Evolutionary conservation across 163 green algal species (phyloP), one percentile per base, ranked within the genome.

Genomic region (Trebouxia gelatinosa): DNA sequence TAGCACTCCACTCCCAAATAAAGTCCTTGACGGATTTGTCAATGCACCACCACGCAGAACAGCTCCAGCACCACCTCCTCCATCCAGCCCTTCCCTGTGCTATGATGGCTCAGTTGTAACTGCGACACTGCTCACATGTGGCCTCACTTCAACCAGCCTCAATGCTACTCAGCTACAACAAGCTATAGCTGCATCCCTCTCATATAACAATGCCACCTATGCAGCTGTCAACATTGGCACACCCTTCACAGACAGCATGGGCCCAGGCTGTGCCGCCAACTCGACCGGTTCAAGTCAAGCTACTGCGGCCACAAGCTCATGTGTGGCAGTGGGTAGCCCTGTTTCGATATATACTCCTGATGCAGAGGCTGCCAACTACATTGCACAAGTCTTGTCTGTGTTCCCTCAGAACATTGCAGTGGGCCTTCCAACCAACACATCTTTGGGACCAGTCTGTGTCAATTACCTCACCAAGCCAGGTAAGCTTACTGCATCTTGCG

Each of bases 131-230:
- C 19, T 50, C 9, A 72, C 50, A 21, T 72, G 64, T 17, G 64
- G 64, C 35, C n/a, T 72, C 35, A 72, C 64, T 54, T 35, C 64
- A 26, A 51, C 64, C 19, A 72, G 3, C 35, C 35, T 72, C 19
- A 72, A 72, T 32, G 37, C 64, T 19, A 50, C 37, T 6, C 64
- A 54, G 37, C 64, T 72, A 0, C 13, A 72, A 51, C 23, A 6
- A 31, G 64, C 64, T 6, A 72, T 72, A n/a, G 35, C 64, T 54
- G 64, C 64, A 34, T 72, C 64, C 1, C 26, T 72, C 23, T 21
- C 34, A 37, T 72, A 72, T 26, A 72, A 72, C 64, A 72, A 72
- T 23, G 64, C 64, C 64, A 72, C 64, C 21, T 72, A 54, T 37
- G 50, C 64, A 34, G 32, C 64, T 9, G 50, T 72, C 64, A 50